Conservation (phyloP, 2,329 filamentous ascomycete species). For the Pseudogymnoascus sp. region DNA sequence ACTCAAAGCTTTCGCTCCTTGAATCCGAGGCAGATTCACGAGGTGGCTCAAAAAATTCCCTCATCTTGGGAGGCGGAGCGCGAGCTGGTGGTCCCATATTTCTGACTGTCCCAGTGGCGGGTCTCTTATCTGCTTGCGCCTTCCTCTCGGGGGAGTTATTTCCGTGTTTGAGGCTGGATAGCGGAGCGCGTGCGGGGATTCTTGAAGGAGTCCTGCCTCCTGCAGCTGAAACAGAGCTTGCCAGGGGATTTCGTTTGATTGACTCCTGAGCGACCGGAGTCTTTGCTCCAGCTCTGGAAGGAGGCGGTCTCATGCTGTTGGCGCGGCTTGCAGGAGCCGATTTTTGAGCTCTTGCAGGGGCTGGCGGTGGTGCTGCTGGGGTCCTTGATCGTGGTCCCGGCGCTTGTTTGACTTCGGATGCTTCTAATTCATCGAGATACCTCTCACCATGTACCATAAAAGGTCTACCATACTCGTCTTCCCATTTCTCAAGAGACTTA, state of each 20-base stretch:
- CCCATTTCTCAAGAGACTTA: conserved; percentile 77
- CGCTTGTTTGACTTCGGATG: conserved; percentile 50
- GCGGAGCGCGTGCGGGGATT: conserved; percentile 62
- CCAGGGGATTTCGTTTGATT: conserved; percentile 26
- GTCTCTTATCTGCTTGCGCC: conserved; percentile 24
- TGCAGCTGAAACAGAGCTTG: conserved; percentile 23
- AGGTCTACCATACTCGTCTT: conserved; percentile 87
- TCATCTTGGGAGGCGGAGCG: conserved; percentile 86
- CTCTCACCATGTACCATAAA: conserved; percentile 90
- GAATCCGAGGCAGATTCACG: conserved; percentile 44
- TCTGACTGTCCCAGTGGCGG: conserved; percentile 30
- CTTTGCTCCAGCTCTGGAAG: conserved; percentile 35
- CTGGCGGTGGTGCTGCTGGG: conserved; percentile 55
- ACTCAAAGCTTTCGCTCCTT: conserved; percentile 41
- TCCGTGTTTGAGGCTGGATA: conserved; percentile 63
- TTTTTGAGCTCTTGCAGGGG: conserved; percentile 31
- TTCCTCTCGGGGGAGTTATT: conserved; percentile 76
- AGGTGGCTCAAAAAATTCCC: conserved; percentile 62
- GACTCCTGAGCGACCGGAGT: conserved; percentile 45
- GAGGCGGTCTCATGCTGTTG: conserved; percentile 27
- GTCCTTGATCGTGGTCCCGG: conserved; percentile 68
- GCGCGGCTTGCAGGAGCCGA: conserved; percentile 25
- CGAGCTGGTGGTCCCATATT: conserved; percentile 49
- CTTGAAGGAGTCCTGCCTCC: conserved; percentile 54
- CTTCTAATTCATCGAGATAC: conserved; percentile 80